phyloP scores from a whole-genome alignment of 805 yeast genomes.

The Ogataea ganodermae region DNA sequence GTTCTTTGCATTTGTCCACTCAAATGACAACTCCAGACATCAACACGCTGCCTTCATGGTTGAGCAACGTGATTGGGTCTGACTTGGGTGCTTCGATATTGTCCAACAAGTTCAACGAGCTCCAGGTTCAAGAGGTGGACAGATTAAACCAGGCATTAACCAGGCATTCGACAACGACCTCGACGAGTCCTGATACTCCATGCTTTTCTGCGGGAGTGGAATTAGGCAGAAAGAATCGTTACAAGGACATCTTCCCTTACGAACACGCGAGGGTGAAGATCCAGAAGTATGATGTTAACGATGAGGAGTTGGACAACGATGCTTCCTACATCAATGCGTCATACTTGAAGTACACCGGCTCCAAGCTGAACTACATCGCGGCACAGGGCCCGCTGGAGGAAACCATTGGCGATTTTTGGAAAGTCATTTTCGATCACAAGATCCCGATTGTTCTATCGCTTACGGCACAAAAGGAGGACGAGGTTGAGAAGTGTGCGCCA shows the following conservation, averaged over 20 bases:
- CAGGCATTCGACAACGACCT: constrained; percentile 23
- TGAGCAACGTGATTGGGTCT: constrained; percentile 38
- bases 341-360: constrained; percentile 49
- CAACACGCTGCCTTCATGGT: constrained; percentile 55
- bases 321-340: constrained; percentile 80
- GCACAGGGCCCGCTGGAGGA: constrained; percentile 83
- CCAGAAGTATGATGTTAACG: constrained; percentile 25
- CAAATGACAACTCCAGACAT: constrained; percentile 22
- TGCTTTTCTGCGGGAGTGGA: constrained; percentile 76
- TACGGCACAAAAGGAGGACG: constrained; percentile 74
- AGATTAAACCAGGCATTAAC: constrained; percentile 55
- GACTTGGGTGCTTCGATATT: constrained; percentile 41
- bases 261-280: constrained; percentile 82
- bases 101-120: constrained; percentile 57
- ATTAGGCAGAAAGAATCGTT: constrained; percentile 77
- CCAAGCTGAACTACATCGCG: constrained; percentile 63
- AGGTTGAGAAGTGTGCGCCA: constrained; percentile 76
- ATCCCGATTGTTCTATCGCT: constrained; percentile 72
- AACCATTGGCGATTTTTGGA: constrained; percentile 86
- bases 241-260: constrained; percentile 85
- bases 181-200: constrained; percentile 37
- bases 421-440: constrained; percentile 63
- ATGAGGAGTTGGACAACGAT: constrained; percentile 41
- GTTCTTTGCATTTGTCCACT: constrained; percentile 29
- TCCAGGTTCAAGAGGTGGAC: constrained; percentile 70